These are phyloP conservation scores for Solanum boliviense DNA, from an alignment of 257 asterid species.

Conservation along the genomic window DNA sequence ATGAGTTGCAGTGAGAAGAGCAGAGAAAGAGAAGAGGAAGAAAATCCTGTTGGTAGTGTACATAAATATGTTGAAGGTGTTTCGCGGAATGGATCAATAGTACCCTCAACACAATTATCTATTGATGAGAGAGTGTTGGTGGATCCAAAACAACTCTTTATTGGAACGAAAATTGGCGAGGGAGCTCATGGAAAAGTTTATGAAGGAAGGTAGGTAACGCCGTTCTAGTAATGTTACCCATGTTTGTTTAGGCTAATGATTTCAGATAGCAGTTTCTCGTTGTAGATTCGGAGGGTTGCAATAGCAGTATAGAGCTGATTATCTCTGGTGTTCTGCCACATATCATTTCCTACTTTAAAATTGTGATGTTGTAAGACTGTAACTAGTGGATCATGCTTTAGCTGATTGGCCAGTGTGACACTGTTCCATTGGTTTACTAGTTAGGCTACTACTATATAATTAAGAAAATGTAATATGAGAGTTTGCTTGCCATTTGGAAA, in stretches of 20 bases:
- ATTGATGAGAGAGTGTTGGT: constrained; percentile 73
- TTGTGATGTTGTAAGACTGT: background rate
- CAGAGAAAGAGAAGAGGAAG: constrained; percentile 29
- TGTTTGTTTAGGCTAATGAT: background rate
- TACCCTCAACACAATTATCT: constrained; percentile 22
- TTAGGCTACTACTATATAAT: background rate
- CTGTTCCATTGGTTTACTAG: constrained; percentile 1
- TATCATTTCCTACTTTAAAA: background rate
- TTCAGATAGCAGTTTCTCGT: background rate
- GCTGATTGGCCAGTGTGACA: background rate
- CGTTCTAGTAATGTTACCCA: background rate
- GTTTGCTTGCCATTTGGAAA: background rate
- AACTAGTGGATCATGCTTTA: background rate
- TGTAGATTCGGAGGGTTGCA: background rate
- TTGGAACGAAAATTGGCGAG: constrained; percentile 83
- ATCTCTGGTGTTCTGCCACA: background rate
- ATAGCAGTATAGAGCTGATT: background rate
- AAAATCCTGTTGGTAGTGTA: constrained; percentile 12
- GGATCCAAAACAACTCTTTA: constrained; percentile 75
- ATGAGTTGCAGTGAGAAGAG: constrained; percentile 77
- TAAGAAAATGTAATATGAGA: background rate
- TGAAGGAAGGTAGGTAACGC: constrained; percentile 69
- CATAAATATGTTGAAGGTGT: constrained; percentile 40
- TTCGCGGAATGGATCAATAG: constrained; percentile 44
- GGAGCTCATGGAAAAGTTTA: constrained; percentile 99